These are phyloP conservation scores for Carex sylvatica DNA, from an alignment of 202 grass and related monocot genomes.

Conservation along the genomic window DNA sequence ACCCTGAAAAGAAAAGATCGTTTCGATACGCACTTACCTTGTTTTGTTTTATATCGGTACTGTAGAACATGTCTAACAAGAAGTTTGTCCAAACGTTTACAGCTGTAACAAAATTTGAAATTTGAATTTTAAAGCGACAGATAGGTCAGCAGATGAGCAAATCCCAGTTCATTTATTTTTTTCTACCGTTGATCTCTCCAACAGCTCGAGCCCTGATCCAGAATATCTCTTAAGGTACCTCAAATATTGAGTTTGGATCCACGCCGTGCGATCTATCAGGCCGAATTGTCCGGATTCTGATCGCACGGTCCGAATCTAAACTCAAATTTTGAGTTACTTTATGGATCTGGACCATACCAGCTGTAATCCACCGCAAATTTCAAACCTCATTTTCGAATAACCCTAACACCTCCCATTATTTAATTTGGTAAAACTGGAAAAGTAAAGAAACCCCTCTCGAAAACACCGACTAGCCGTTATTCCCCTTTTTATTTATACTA, in stretches of 20 bases:
- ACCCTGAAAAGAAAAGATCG: not conserved
- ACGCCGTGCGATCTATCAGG: too few relatives aligned
- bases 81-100: not conserved
- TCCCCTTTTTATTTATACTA: slow-evolving; percentile 11
- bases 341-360: not conserved
- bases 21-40: not conserved
- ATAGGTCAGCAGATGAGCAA: not conserved
- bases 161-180: not conserved
- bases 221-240: too few relatives aligned
- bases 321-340: too few relatives aligned
- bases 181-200: slow-evolving; percentile 8
- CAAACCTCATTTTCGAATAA: not conserved
- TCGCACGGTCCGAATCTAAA: too few relatives aligned
- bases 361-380: slow-evolving; percentile 23
- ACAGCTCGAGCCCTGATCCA: not conserved
- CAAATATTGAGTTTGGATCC: too few relatives aligned
- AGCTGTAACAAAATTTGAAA: slow-evolving; percentile 25
- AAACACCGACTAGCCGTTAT: slow-evolving; percentile 11
- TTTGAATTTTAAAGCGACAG: slow-evolving; percentile 11
- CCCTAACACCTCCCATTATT: slow-evolving; percentile 3
- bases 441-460: not conserved
- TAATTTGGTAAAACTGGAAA: slow-evolving; percentile 3
- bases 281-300: too few relatives aligned
- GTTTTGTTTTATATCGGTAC: not conserved
- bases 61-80: not conserved